Evolutionary conservation across 306 rosid species (phyloP).

Genomic region (Pachyrhizus erosus): DNA sequence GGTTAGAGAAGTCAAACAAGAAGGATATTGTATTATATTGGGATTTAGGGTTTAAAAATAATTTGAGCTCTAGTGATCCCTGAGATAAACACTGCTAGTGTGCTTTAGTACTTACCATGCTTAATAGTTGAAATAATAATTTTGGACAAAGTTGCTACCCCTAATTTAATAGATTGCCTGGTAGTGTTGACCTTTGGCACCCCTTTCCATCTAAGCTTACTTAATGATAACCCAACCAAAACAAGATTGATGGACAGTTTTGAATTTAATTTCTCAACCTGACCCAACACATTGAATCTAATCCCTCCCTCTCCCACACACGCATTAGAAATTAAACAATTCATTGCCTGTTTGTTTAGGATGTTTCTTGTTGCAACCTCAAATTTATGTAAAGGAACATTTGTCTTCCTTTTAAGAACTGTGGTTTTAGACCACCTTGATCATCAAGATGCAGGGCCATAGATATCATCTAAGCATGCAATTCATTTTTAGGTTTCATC

Average conservation of each 20-base stretch:
- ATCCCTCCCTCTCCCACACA: background rate
- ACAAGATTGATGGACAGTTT: background rate
- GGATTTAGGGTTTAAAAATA: background rate
- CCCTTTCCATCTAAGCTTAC: background rate
- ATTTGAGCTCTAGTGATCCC: background rate
- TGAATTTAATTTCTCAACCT: background rate
- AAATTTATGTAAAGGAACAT: background rate
- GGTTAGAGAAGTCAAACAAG: conserved; percentile 38
- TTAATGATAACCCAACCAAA: background rate
- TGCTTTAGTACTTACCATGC: background rate
- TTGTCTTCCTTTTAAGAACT: background rate
- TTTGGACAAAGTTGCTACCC: conserved; percentile 9
- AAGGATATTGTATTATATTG: conserved; percentile 20
- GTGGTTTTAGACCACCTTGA: background rate
- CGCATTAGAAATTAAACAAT: background rate
- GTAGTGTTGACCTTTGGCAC: background rate
- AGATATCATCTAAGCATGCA: background rate
- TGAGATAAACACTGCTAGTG: conserved; percentile 7
- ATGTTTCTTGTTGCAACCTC: background rate
- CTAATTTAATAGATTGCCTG: background rate
- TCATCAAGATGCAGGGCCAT: background rate
- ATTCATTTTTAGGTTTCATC: background rate
- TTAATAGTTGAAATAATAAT: conserved; percentile 12
- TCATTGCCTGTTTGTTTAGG: background rate
- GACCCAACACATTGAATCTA: background rate